Conservation (phyloP, 352 stramenopile genomes). For the Phytophthora crassamura region DNA sequence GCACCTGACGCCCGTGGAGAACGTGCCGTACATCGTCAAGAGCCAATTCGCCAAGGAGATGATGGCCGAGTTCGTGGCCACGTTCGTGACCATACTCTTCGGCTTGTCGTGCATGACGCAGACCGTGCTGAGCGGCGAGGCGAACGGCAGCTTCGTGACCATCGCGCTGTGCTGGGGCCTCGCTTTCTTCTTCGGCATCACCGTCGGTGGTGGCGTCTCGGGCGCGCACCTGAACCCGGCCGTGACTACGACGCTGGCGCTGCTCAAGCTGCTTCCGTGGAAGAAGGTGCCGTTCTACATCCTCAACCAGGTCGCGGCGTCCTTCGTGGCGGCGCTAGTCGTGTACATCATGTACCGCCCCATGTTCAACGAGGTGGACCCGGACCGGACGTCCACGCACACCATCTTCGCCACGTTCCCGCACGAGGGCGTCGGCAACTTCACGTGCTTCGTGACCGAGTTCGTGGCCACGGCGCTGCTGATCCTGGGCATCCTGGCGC, state of each 20-base stretch:
- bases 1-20: background rate
- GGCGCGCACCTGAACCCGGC: slow-evolving; percentile 43
- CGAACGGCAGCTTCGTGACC: slow-evolving; percentile 47
- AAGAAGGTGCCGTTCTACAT: slow-evolving; percentile 43
- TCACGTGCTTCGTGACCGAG: no score
- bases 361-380: slow-evolving; percentile 40
- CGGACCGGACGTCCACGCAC: background rate
- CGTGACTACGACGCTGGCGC: slow-evolving; percentile 9
- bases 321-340: slow-evolving; percentile 33
- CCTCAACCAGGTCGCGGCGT: slow-evolving; percentile 37
- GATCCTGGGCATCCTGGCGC: no score
- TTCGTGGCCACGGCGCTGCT: no score
- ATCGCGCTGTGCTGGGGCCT: slow-evolving; percentile 56
- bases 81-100: slow-evolving; percentile 50
- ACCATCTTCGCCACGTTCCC: no score
- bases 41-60: slow-evolving; percentile 44
- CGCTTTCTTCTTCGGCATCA: slow-evolving; percentile 51
- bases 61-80: slow-evolving; percentile 51
- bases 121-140: slow-evolving; percentile 37
- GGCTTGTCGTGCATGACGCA: slow-evolving; percentile 48
- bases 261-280: no score
- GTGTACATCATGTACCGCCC: slow-evolving; percentile 52
- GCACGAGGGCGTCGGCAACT: no score
- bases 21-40: slow-evolving; percentile 3
- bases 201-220: slow-evolving; percentile 40